Conservation (phyloP, 176 grass and related monocot species). For the Phragmites australis region DNA sequence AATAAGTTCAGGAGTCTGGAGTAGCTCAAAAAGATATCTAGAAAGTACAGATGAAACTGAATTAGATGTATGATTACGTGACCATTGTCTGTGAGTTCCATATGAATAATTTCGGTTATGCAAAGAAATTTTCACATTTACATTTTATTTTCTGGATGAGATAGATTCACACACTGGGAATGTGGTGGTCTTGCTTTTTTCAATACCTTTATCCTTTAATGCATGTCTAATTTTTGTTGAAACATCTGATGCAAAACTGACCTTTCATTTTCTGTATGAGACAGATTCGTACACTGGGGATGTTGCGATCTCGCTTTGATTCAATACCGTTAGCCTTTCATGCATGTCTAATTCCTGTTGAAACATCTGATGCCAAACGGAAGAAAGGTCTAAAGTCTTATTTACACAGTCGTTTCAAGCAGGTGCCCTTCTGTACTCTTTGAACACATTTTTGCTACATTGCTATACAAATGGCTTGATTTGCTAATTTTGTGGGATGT, state of each 20-base stretch:
- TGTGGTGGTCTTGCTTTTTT: constrained; percentile 63
- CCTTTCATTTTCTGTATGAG: constrained; percentile 35
- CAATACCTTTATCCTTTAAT: constrained; percentile 58
- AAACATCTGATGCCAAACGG: constrained; percentile 54
- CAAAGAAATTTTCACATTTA: constrained; percentile 11
- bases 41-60: constrained; percentile 9
- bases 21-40: neutral
- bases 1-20: neutral
- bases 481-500: constrained; percentile 29
- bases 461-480: constrained; percentile 30
- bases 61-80: constrained; percentile 13
- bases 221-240: constrained; percentile 55
- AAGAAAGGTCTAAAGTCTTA: constrained; percentile 86
- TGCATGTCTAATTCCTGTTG: constrained; percentile 71
- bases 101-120: constrained; percentile 29
- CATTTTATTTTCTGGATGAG: constrained; percentile 36
- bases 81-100: constrained; percentile 17
- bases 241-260: constrained; percentile 49
- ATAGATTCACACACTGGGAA: constrained; percentile 66
- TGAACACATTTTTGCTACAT: constrained; percentile 21
- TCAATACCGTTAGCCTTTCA: constrained; percentile 77
- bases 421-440: constrained; percentile 49
- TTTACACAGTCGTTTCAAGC: constrained; percentile 59
- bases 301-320: constrained; percentile 87
- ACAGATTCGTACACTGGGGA: constrained; percentile 88